Evolutionary conservation across 495 filamentous ascomycete genomes (phyloP).

Genomic region (Annulohypoxylon bovei): DNA sequence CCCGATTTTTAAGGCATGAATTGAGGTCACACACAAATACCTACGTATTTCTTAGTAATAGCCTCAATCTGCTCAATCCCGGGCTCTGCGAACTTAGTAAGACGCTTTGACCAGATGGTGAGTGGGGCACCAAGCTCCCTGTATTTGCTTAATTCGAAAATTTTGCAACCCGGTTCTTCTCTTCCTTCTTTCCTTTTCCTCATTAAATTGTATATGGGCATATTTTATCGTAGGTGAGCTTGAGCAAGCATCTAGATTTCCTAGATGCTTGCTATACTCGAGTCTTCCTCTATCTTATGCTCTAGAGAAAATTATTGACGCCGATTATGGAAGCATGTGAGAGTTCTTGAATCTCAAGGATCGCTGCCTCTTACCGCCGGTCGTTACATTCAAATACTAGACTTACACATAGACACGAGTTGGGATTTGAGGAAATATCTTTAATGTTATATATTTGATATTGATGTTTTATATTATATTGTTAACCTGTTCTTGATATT

Average conservation of each 20-base stretch:
- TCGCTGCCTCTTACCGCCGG: constrained; percentile 69
- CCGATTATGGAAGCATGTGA: constrained; percentile 70
- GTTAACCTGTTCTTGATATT: background rate
- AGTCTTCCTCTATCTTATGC: constrained; percentile 71
- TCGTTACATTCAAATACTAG: constrained; percentile 58
- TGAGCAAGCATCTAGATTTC: constrained; percentile 53
- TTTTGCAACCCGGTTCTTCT: constrained; percentile 50
- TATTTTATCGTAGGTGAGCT: constrained; percentile 89
- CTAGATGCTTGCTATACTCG: constrained; percentile 54
- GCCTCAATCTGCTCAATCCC: background rate
- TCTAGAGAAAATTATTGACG: constrained; percentile 63
- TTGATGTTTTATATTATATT: no score
- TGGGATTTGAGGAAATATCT: background rate
- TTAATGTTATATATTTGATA: no score
- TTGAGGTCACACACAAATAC: background rate
- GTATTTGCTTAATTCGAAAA: constrained; percentile 18
- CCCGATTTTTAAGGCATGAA: constrained; percentile 22
- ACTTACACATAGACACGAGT: background rate
- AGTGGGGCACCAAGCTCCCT: background rate
- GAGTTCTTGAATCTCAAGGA: constrained; percentile 59
- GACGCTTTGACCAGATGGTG: constrained; percentile 19
- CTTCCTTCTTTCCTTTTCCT: constrained; percentile 56
- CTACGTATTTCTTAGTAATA: background rate
- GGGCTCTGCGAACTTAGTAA: background rate
- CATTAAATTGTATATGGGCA: constrained; percentile 72